Conservation (phyloP, 2,329 filamentous ascomycete species). For the Colletotrichum sidae region DNA sequence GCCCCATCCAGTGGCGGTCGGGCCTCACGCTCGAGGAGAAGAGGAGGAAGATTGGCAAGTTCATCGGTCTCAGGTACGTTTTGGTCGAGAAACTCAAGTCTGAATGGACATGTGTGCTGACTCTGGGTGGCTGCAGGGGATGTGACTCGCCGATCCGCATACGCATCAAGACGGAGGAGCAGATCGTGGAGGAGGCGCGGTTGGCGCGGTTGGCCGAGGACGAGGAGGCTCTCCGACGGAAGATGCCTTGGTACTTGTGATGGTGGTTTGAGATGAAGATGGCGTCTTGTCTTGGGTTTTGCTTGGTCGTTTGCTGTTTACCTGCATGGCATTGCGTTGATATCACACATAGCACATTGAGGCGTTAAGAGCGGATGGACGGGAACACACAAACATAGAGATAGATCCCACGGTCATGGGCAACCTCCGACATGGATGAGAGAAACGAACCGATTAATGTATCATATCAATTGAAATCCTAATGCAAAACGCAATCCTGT, state of each 20-base stretch:
- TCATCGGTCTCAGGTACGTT: conserved; percentile 77
- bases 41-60: conserved; percentile 77
- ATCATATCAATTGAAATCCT: conserved; percentile 18
- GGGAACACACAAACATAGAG: conserved; percentile 12
- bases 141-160: conserved; percentile 36
- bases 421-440: not conserved
- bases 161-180: conserved; percentile 56
- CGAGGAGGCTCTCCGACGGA: conserved; percentile 61
- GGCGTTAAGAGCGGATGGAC: conserved; percentile 23
- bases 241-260: conserved; percentile 52
- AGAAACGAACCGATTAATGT: conserved; percentile 1
- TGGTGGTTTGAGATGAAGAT: not conserved
- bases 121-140: conserved; percentile 13
- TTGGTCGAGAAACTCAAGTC: conserved; percentile 21
- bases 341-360: conserved; percentile 30
- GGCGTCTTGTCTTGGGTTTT: not conserved
- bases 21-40: conserved; percentile 72
- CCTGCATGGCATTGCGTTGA: conserved; percentile 37
- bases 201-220: conserved; percentile 53
- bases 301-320: conserved; percentile 13
- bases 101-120: conserved; percentile 11
- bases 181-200: conserved; percentile 58
- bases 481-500: conserved; percentile 11
- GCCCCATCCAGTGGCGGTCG: conserved; percentile 72
- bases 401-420: conserved; percentile 15